Evolutionary conservation across 2,329 filamentous ascomycete species (phyloP).

Genomic region (Trichophyton verrucosum): DNA sequence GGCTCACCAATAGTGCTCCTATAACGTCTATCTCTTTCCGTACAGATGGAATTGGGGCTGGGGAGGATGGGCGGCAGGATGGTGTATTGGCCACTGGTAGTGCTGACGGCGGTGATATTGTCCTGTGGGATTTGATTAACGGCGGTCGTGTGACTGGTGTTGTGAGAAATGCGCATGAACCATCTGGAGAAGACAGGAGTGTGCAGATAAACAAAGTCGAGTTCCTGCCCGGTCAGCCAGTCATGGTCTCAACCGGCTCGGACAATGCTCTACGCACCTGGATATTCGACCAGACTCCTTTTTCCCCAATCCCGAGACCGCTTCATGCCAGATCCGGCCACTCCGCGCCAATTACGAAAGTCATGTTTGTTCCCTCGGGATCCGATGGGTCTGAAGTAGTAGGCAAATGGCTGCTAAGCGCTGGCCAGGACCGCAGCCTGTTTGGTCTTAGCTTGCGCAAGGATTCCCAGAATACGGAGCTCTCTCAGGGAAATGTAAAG

Average conservation of each 20-base stretch:
- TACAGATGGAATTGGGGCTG: slow-evolving; percentile 76
- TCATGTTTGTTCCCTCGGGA: slow-evolving; percentile 75
- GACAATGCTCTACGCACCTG: slow-evolving; percentile 93
- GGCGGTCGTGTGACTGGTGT: slow-evolving; percentile 78
- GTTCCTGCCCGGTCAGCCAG: slow-evolving; percentile 77
- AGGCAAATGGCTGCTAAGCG: slow-evolving; percentile 90
- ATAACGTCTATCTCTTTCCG: slow-evolving; percentile 81
- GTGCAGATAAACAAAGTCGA: slow-evolving; percentile 72
- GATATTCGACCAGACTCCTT: slow-evolving; percentile 90
- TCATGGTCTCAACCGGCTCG: slow-evolving; percentile 77
- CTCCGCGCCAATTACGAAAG: slow-evolving; percentile 66
- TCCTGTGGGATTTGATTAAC: slow-evolving; percentile 89
- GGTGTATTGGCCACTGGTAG: slow-evolving; percentile 93
- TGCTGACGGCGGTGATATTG: slow-evolving; percentile 68
- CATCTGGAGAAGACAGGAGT: slow-evolving; percentile 45
- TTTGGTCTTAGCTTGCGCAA: slow-evolving; percentile 95
- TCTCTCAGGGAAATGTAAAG: slow-evolving; percentile 80
- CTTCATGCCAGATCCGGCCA: slow-evolving; percentile 82
- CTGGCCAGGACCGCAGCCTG: slow-evolving; percentile 75
- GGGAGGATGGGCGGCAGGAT: slow-evolving; percentile 68
- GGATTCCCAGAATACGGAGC: slow-evolving; percentile 83
- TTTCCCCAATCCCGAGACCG: slow-evolving; percentile 72
- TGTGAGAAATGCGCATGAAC: slow-evolving; percentile 72
- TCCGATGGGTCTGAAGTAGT: slow-evolving; percentile 79
- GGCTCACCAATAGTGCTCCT: slow-evolving; percentile 45